Conservation (phyloP, 176 grass and related monocot species). For the Canna indica region DNA sequence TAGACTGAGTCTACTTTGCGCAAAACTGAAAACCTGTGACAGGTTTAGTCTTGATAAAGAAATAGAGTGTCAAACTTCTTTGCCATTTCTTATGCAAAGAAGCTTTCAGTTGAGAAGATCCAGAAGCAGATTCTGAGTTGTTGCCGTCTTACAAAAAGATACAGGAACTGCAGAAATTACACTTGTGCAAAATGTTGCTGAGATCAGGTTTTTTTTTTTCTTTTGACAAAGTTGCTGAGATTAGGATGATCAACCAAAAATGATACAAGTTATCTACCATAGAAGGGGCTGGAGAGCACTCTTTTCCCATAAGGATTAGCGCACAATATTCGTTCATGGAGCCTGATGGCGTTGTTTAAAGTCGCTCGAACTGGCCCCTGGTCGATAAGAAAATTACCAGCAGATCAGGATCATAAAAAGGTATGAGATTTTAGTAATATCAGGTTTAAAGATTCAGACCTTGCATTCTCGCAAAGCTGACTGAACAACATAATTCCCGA, state of each 20-base stretch:
- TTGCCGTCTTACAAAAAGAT: not conserved
- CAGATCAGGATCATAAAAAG: not conserved
- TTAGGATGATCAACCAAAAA: no score
- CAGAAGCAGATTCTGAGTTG: not conserved
- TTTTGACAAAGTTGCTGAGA: no score
- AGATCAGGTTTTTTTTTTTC: no score
- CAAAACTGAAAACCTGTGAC: not conserved
- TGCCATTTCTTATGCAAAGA: no score
- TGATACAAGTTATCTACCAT: conserved; percentile 1
- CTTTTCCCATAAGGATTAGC: conserved; percentile 1
- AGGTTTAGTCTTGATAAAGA: not conserved
- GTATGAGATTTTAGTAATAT: not conserved
- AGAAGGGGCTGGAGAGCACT: not conserved
- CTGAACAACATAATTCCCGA: conserved; percentile 48
- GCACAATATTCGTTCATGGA: not conserved
- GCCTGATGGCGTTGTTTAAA: not conserved
- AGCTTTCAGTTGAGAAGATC: not conserved
- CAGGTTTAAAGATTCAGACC: conserved; percentile 3
- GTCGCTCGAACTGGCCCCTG: not conserved
- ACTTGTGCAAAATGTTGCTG: not conserved
- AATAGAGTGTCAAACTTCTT: not conserved
- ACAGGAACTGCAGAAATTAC: not conserved
- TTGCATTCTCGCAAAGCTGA: conserved; percentile 25
- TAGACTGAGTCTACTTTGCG: not conserved
- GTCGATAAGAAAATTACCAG: not conserved